These are phyloP conservation scores for Tillandsia fasciculata DNA, from an alignment of 176 grass and related monocot species.

Conservation along the genomic window DNA sequence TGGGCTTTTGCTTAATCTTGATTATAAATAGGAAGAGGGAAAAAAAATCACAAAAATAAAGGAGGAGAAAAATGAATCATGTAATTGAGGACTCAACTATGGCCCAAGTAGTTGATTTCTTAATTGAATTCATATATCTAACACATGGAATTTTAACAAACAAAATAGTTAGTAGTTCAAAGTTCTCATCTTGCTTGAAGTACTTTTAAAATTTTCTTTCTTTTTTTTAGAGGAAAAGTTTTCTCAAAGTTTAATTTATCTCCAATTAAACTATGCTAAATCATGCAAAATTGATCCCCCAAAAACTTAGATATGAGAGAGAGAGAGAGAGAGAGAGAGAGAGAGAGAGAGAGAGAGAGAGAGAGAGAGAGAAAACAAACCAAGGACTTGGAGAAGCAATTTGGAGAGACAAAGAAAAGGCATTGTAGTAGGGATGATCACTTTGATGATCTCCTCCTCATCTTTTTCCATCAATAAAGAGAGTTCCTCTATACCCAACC, in stretches of 20 bases:
- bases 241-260: not conserved
- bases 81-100: too few species aligned
- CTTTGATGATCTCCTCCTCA: constrained; percentile 7
- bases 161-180: too few species aligned
- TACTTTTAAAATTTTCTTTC: too few species aligned
- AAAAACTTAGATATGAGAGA: too few species aligned
- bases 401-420: constrained; percentile 49
- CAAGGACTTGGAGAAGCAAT: constrained; percentile 52
- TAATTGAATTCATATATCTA: too few species aligned
- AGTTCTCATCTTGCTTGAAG: too few species aligned
- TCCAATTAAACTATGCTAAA: too few species aligned
- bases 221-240: not conserved
- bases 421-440: constrained; percentile 29
- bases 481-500: constrained; percentile 61
- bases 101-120: too few species aligned
- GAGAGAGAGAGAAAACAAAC: constrained; percentile 29
- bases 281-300: too few species aligned
- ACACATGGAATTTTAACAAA: too few species aligned
- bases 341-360: not conserved
- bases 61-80: too few species aligned
- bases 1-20: not conserved
- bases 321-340: too few species aligned
- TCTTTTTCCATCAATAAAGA: constrained; percentile 9
- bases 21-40: not conserved
- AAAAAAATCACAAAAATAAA: not conserved